Conservation (phyloP, 2,329 filamentous ascomycete species). For the Clonostachys rhizophaga region DNA sequence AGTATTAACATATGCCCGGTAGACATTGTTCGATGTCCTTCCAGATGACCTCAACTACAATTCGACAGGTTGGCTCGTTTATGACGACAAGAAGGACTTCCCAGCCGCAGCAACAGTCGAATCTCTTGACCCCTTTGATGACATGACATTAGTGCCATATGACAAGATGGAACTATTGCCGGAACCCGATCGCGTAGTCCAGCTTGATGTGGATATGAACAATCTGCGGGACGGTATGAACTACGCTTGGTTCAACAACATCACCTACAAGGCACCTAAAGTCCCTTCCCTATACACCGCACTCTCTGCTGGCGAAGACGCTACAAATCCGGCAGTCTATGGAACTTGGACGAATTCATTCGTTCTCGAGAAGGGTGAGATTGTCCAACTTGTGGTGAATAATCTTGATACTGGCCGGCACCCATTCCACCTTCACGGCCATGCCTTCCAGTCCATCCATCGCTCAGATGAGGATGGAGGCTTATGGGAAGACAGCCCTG, state of each 20-base stretch:
- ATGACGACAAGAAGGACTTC: conserved; percentile 38
- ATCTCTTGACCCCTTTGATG: conserved; percentile 65
- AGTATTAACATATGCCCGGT: not conserved
- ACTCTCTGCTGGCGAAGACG: conserved; percentile 56
- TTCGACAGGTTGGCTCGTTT: conserved; percentile 58
- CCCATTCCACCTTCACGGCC: conserved; percentile 76
- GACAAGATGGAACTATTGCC: conserved; percentile 59
- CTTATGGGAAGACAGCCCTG: conserved; percentile 41
- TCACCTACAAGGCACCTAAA: conserved; percentile 69
- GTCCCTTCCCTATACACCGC: conserved; percentile 79
- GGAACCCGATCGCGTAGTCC: conserved; percentile 57
- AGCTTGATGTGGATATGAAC: conserved; percentile 58
- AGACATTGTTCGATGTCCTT: conserved; percentile 63
- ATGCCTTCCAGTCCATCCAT: conserved; percentile 65
- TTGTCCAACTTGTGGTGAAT: conserved; percentile 75
- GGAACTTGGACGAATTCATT: conserved; percentile 62
- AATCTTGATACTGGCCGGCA: conserved; percentile 69
- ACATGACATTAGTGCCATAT: conserved; percentile 64
- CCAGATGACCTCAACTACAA: conserved; percentile 66
- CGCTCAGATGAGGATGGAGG: conserved; percentile 55
- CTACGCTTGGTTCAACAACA: conserved; percentile 68
- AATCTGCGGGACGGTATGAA: conserved; percentile 56
- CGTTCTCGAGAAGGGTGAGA: conserved; percentile 60
- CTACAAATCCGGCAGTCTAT: conserved; percentile 57
- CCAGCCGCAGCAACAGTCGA: conserved; percentile 50